Evolutionary conservation across 108 stramenopile genomes (phyloP).

Genomic region (Cyclostephanos invisitatus): DNA sequence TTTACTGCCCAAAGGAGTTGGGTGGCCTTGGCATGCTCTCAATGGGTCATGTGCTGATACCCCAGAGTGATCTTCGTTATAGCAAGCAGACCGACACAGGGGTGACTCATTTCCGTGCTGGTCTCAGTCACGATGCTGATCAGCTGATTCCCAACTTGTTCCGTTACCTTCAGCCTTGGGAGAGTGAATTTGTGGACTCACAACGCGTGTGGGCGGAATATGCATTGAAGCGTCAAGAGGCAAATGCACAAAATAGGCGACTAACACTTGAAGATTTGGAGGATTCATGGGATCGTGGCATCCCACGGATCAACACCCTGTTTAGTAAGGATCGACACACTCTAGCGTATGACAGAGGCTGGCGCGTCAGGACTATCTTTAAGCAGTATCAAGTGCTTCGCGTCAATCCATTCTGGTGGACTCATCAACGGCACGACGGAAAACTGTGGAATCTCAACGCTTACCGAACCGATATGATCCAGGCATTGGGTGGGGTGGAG

Average conservation of each 20-base stretch:
- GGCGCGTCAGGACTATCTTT: constrained; percentile 97
- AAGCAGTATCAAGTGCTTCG: constrained; percentile 97
- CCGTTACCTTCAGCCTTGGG: constrained; percentile 99
- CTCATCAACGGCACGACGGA: constrained; percentile 98
- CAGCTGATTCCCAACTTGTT: constrained; percentile 99
- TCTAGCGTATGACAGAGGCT: constrained; percentile 97
- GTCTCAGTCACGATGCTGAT: constrained; percentile 98
- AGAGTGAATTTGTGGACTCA: constrained; percentile 98
- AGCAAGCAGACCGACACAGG: constrained; percentile 98
- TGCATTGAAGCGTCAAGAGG: constrained; percentile 99
- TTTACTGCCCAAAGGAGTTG: constrained; percentile 97
- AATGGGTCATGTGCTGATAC: constrained; percentile 99
- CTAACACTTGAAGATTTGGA: constrained; percentile 99
- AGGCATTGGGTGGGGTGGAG: constrained; percentile 98
- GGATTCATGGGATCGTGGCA: constrained; percentile 99
- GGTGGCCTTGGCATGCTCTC: constrained; percentile 99
- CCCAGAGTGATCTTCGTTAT: constrained; percentile 98
- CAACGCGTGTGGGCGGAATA: constrained; percentile 99
- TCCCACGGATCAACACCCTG: constrained; percentile 99
- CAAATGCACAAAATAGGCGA: constrained; percentile 97
- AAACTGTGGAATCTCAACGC: constrained; percentile 99
- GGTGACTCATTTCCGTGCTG: constrained; percentile 98
- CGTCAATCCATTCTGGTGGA: constrained; percentile 99
- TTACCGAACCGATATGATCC: constrained; percentile 99
- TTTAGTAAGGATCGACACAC: constrained; percentile 97